Evolutionary conservation across 225 moss, liverwort and hornwort species (phyloP).

Genomic region (Sphagnum tenellum): DNA sequence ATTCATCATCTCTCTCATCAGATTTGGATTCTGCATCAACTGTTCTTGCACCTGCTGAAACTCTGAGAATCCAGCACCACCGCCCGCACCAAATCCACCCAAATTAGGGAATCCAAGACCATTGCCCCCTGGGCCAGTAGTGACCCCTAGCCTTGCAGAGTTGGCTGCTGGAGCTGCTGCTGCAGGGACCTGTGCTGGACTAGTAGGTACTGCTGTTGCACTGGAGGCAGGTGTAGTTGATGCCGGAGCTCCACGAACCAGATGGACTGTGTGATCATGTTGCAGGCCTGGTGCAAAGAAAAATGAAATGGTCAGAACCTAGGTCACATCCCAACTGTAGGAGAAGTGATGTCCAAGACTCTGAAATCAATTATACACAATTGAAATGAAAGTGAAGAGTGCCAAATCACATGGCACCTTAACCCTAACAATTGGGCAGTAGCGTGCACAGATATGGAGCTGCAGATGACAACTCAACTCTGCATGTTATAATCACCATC

Average conservation of each 20-base stretch:
- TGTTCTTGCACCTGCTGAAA: constrained; percentile 99
- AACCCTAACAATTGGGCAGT: no score
- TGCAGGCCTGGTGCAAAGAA: constrained; percentile 59
- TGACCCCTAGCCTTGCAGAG: constrained; percentile 39
- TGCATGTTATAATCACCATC: no score
- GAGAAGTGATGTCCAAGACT: no score
- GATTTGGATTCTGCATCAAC: constrained; percentile 96
- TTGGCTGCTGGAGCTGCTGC: constrained; percentile 32
- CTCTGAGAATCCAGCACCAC: constrained; percentile 84
- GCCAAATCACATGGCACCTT: no score
- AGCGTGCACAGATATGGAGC: no score
- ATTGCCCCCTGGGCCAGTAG: constrained; percentile 55
- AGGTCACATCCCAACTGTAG: no score
- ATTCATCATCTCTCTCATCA: constrained; percentile 99
- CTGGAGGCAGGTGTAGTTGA: constrained; percentile 29
- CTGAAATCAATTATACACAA: no score
- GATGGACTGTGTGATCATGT: constrained; percentile 88
- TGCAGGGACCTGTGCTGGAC: constrained; percentile 14
- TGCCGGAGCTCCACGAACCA: constrained; percentile 83
- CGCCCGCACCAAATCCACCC: constrained; percentile 32
- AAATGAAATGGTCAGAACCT: neutral
- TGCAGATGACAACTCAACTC: no score
- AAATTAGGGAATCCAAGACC: constrained; percentile 11
- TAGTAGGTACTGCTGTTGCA: constrained; percentile 10
- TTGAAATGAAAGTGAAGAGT: no score